These are phyloP conservation scores for Gautieria morchelliformis DNA, from an alignment of 768 basidiomycete species.

Conservation along the genomic window DNA sequence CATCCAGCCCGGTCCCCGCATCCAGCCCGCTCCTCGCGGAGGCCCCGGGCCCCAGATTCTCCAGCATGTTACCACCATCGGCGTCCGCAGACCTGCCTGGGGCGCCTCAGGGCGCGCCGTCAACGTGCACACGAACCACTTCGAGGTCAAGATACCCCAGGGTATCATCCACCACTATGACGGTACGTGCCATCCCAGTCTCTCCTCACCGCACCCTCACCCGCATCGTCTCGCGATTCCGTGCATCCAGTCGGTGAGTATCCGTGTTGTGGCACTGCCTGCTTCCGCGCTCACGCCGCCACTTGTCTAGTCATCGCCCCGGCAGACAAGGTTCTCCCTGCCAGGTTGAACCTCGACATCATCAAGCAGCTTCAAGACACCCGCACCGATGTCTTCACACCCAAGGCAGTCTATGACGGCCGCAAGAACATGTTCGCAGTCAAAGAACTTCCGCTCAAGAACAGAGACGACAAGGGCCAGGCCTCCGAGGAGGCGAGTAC, in stretches of 20 bases:
- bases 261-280: constrained; percentile 6
- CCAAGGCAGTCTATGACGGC: constrained; percentile 68
- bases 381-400: constrained; percentile 60
- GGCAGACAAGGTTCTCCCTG: constrained; percentile 59
- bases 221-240: too few relatives aligned
- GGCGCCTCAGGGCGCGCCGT: constrained; percentile 45
- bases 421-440: constrained; percentile 68
- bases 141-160: constrained; percentile 50
- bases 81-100: constrained; percentile 59
- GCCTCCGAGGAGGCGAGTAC: constrained; percentile 39
- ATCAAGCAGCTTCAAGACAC: constrained; percentile 52
- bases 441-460: constrained; percentile 50
- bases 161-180: constrained; percentile 70
- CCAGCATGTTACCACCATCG: constrained; percentile 40
- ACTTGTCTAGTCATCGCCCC: constrained; percentile 45
- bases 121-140: constrained; percentile 49
- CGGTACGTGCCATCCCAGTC: constrained; percentile 37
- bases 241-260: constrained; percentile 11
- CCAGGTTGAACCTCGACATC: constrained; percentile 59
- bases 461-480: constrained; percentile 19
- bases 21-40: neutral
- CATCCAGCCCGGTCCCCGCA: constrained; percentile 7
- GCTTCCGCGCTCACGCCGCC: neutral
- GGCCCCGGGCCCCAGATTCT: neutral
- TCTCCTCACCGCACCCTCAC: too few relatives aligned